Conservation (phyloP, 176 grass and related monocot species). For the Calamus simplicifolius region DNA sequence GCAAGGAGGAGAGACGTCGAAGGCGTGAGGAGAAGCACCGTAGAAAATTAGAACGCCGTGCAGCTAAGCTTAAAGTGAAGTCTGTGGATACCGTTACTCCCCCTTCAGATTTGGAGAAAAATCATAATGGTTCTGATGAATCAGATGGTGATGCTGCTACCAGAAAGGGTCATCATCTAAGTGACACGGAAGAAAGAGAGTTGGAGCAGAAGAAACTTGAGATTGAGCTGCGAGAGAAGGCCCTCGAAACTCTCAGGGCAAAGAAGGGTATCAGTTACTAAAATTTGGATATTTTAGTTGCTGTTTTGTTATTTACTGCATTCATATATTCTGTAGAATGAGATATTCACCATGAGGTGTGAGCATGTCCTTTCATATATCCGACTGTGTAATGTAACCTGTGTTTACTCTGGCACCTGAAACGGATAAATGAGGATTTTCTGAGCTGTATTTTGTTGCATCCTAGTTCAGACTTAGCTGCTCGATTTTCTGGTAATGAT, state of each 20-base stretch:
- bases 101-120: slow-evolving; percentile 46
- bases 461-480: slow-evolving; percentile 42
- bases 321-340: neutral
- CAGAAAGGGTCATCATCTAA: slow-evolving; percentile 27
- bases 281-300: slow-evolving; percentile 1
- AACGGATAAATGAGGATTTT: slow-evolving; percentile 36
- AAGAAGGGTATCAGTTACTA: slow-evolving; percentile 55
- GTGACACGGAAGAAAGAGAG: slow-evolving; percentile 24
- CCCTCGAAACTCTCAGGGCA: slow-evolving; percentile 71
- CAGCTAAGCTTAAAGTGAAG: slow-evolving; percentile 40
- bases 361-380: slow-evolving; percentile 18
- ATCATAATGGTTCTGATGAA: slow-evolving; percentile 17
- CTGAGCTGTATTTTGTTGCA: slow-evolving; percentile 54
- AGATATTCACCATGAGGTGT: neutral
- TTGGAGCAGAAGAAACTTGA: slow-evolving; percentile 68
- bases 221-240: slow-evolving; percentile 78
- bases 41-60: slow-evolving; percentile 42
- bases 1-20: slow-evolving; percentile 70
- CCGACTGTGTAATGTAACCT: slow-evolving; percentile 43
- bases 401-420: slow-evolving; percentile 59
- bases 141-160: slow-evolving; percentile 32
- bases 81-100: slow-evolving; percentile 13
- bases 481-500: slow-evolving; percentile 52
- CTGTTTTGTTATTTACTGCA: too few species aligned
- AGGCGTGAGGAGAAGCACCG: slow-evolving; percentile 59